These are phyloP conservation scores for Quercus tomentella DNA, from an alignment of 331 rosid species.

Conservation along the genomic window DNA sequence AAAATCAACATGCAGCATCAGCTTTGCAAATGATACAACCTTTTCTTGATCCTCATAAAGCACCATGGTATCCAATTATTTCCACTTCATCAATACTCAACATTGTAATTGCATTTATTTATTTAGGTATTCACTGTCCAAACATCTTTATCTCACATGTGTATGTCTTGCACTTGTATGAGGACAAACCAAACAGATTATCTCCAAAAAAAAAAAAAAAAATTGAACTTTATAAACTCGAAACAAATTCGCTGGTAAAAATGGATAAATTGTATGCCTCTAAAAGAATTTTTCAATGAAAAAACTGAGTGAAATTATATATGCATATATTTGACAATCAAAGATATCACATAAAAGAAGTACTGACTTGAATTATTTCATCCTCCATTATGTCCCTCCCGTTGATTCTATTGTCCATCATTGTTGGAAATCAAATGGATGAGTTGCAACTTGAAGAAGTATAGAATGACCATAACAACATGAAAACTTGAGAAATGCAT, in stretches of 20 bases:
- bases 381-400: conserved; percentile 74
- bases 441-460: conserved; percentile 35
- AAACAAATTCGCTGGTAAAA: not conserved
- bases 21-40: too few species aligned
- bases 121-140: not conserved
- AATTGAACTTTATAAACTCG: not conserved
- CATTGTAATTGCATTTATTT: not conserved
- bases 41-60: too few species aligned
- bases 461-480: conserved; percentile 34
- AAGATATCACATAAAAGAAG: conserved; percentile 3
- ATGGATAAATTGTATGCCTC: not conserved
- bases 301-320: not conserved
- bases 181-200: not conserved
- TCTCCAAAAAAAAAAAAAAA: not conserved
- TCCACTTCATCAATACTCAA: not conserved
- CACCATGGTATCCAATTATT: too few species aligned
- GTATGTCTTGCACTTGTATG: not conserved
- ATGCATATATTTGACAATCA: conserved; percentile 4
- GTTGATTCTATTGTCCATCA: conserved; percentile 64
- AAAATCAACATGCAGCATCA: too few species aligned
- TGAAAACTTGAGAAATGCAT: conserved; percentile 29
- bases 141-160: too few species aligned
- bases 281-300: not conserved
- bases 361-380: conserved; percentile 74
- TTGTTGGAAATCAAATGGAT: conserved; percentile 76